A percentile compares a stretch with the other conserved stretches of the same genome.
These are phyloP conservation scores for Epithele typhae DNA, from an alignment of 768 basidiomycete species.

Conservation along the genomic window DNA sequence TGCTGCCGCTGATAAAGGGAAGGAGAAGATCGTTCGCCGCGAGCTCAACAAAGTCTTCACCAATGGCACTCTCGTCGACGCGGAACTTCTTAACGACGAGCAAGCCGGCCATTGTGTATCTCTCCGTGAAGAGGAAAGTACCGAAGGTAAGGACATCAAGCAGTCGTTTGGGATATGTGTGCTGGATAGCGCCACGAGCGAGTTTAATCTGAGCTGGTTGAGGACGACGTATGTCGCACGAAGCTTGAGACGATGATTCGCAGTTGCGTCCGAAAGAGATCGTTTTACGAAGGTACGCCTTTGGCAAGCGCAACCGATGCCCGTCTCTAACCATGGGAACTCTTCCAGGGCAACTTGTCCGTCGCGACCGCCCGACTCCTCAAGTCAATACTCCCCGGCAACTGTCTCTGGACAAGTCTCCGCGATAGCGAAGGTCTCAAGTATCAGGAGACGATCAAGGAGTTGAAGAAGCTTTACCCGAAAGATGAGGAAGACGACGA, in stretches of 20 bases:
- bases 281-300: slow-evolving; percentile 79
- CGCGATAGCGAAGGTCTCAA: slow-evolving; percentile 78
- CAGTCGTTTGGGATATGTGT: slow-evolving; percentile 85
- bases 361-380: slow-evolving; percentile 79
- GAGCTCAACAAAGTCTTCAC: slow-evolving; percentile 96
- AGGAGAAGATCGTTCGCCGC: slow-evolving; percentile 76
- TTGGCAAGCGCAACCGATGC: no score
- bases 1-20: slow-evolving; percentile 43
- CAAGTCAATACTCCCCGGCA: slow-evolving; percentile 72
- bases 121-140: slow-evolving; percentile 57
- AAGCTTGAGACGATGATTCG: slow-evolving; percentile 86
- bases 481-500: slow-evolving; percentile 36
- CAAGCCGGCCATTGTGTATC: slow-evolving; percentile 94
- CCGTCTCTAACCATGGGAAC: not conserved
- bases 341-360: slow-evolving; percentile 73
- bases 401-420: slow-evolving; percentile 87
- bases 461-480: slow-evolving; percentile 66
- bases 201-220: slow-evolving; percentile 89
- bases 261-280: slow-evolving; percentile 90
- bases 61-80: slow-evolving; percentile 92
- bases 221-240: slow-evolving; percentile 91
- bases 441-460: slow-evolving; percentile 65
- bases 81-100: slow-evolving; percentile 83
- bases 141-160: slow-evolving; percentile 38
- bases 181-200: slow-evolving; percentile 91